Conservation (phyloP, 2,329 filamentous ascomycete species). For the Cordyceps farinosa region DNA sequence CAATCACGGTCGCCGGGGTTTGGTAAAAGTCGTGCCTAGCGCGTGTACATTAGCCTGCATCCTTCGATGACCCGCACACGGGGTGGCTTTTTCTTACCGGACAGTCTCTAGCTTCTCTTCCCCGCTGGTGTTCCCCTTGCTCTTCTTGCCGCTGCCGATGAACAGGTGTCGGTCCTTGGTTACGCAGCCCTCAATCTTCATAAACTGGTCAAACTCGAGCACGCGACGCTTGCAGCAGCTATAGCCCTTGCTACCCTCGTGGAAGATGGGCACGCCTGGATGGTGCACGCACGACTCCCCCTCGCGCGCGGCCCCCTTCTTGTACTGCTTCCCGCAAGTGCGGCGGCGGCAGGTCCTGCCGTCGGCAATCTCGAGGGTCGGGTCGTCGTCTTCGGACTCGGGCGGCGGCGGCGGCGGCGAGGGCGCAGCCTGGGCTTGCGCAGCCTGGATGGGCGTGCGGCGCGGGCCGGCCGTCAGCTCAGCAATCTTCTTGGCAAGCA, state of each 20-base stretch:
- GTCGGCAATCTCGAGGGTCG: slow-evolving; percentile 65
- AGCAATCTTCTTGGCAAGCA: slow-evolving; percentile 46
- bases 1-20: slow-evolving; percentile 78
- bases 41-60: neutral
- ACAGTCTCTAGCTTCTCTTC: slow-evolving; percentile 79
- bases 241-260: slow-evolving; percentile 97
- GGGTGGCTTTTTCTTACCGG: slow-evolving; percentile 49
- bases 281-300: slow-evolving; percentile 82
- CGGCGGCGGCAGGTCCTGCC: slow-evolving; percentile 74
- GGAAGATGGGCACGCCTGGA: slow-evolving; percentile 87
- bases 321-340: slow-evolving; percentile 67
- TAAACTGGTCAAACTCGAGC: slow-evolving; percentile 95
- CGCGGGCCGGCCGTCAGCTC: slow-evolving; percentile 47
- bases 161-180: slow-evolving; percentile 82
- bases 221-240: slow-evolving; percentile 94
- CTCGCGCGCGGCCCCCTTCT: slow-evolving; percentile 55
- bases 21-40: slow-evolving; percentile 83
- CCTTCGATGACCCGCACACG: neutral
- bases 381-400: slow-evolving; percentile 86
- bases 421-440: slow-evolving; percentile 45
- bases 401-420: slow-evolving; percentile 58
- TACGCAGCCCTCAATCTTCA: slow-evolving; percentile 90
- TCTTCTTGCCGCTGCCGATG: slow-evolving; percentile 70
- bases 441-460: slow-evolving; percentile 38
- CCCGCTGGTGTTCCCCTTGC: slow-evolving; percentile 41